These are phyloP conservation scores for Wickerhamomyces ciferrii DNA, from an alignment of 805 yeast genomes.

Conservation along the genomic window DNA sequence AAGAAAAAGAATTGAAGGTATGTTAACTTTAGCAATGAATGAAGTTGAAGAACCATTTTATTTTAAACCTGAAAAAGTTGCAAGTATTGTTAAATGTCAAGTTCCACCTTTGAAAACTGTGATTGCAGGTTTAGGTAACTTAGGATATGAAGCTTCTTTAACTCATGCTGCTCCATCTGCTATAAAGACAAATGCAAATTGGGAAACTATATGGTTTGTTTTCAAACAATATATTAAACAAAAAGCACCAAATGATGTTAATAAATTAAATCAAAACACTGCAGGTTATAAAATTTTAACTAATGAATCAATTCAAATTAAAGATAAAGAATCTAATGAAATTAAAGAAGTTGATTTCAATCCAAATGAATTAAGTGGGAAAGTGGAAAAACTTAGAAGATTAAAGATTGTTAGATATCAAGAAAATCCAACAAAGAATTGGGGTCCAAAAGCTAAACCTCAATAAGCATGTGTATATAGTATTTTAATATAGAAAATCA, in stretches of 20 bases:
- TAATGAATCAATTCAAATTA: constrained; percentile 30
- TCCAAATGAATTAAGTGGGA: constrained; percentile 50
- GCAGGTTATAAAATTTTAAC: constrained; percentile 55
- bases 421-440: constrained; percentile 86
- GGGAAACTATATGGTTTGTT: constrained; percentile 71
- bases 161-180: constrained; percentile 88
- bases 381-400: constrained; percentile 57
- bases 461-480: constrained; percentile 6
- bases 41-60: constrained; percentile 79
- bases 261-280: constrained; percentile 34
- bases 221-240: constrained; percentile 56
- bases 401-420: constrained; percentile 84
- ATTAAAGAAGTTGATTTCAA: constrained; percentile 56
- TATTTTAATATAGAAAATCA: not conserved
- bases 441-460: constrained; percentile 97
- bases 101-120: constrained; percentile 74
- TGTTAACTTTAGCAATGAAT: constrained; percentile 76
- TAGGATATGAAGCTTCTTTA: constrained; percentile 76
- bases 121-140: constrained; percentile 76
- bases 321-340: no score
- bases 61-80: constrained; percentile 71
- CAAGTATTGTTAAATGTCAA: constrained; percentile 73
- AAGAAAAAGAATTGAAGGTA: constrained; percentile 79
- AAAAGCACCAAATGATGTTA: constrained; percentile 31
- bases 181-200: constrained; percentile 87